A percentile compares a stretch with the other conserved stretches of the same genome.
phyloP scores from a whole-genome alignment of 2,329 filamentous ascomycete species.

The Pseudocercospora macadamiae region DNA sequence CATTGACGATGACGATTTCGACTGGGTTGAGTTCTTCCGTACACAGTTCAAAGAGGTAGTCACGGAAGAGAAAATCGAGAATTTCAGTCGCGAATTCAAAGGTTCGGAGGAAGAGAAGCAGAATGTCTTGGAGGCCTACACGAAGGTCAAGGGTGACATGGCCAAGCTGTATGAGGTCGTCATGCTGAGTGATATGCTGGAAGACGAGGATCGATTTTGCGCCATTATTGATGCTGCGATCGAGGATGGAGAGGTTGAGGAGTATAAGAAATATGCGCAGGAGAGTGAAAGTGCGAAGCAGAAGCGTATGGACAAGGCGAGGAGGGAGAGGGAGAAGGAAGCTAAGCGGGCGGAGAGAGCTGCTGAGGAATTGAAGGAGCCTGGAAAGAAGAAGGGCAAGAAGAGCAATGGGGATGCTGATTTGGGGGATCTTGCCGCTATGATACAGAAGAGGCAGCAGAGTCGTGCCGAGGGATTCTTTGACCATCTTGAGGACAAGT shows the following conservation, averaged over 20 bases:
- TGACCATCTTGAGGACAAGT: slow-evolving; percentile 76
- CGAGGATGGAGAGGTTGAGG: slow-evolving; percentile 65
- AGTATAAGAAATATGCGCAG: slow-evolving; percentile 69
- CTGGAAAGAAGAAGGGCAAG: slow-evolving; percentile 44
- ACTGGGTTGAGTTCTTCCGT: slow-evolving; percentile 88
- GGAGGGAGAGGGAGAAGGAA: slow-evolving; percentile 71
- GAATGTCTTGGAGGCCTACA: slow-evolving; percentile 78
- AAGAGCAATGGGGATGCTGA: slow-evolving; percentile 47
- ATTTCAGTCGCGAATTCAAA: slow-evolving; percentile 79
- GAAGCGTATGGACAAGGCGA: slow-evolving; percentile 59
- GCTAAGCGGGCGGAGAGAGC: slow-evolving; percentile 65
- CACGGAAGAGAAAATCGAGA: slow-evolving; percentile 71
- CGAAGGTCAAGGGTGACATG: slow-evolving; percentile 73
- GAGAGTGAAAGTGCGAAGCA: slow-evolving; percentile 59
- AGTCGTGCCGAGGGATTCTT: slow-evolving; percentile 63
- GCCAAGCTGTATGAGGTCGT: slow-evolving; percentile 76
- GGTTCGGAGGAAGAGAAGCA: slow-evolving; percentile 80
- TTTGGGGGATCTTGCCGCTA: slow-evolving; percentile 63
- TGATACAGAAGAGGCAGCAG: slow-evolving; percentile 74
- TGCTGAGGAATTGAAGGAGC: slow-evolving; percentile 73
- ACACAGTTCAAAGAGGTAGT: slow-evolving; percentile 80
- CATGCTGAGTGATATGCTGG: slow-evolving; percentile 81
- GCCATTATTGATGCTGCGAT: slow-evolving; percentile 82
- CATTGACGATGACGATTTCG: slow-evolving; percentile 68
- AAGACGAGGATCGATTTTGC: slow-evolving; percentile 85